These are phyloP conservation scores for Colletotrichum echinochloae DNA, from an alignment of 2,329 filamentous ascomycete genomes.

Conservation along the genomic window DNA sequence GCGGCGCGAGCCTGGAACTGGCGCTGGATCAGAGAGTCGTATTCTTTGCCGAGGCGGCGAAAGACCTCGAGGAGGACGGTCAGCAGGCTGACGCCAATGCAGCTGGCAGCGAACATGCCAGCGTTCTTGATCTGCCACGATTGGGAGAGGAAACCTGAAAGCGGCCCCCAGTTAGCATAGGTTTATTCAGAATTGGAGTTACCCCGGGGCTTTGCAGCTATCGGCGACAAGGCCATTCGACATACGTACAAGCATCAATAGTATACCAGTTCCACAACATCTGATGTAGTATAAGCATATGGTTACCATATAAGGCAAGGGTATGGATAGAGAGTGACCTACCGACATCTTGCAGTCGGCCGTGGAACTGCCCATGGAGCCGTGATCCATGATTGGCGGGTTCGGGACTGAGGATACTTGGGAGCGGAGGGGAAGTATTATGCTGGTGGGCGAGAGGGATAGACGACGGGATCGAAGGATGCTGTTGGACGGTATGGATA, in stretches of 20 bases:
- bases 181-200: no score
- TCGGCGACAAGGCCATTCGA: background rate
- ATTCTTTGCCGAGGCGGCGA: constrained; percentile 57
- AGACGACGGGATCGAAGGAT: background rate
- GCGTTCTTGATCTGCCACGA: constrained; percentile 55
- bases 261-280: constrained; percentile 61
- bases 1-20: constrained; percentile 53
- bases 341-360: constrained; percentile 51
- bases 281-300: constrained; percentile 45
- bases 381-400: constrained; percentile 44
- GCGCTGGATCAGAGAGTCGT: constrained; percentile 55
- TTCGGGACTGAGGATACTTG: background rate
- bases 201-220: background rate
- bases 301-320: no score
- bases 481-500: background rate
- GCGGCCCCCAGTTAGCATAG: background rate
- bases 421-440: background rate
- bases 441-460: background rate
- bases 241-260: constrained; percentile 52
- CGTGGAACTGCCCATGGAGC: constrained; percentile 40
- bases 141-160: constrained; percentile 52
- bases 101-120: constrained; percentile 57
- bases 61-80: constrained; percentile 55
- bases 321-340: constrained; percentile 13
- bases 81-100: constrained; percentile 57